A percentile compares a stretch with the other conserved stretches of the same genome.
phyloP scores from a whole-genome alignment of 2,329 filamentous ascomycete genomes.

The Fusarium penzigii region DNA sequence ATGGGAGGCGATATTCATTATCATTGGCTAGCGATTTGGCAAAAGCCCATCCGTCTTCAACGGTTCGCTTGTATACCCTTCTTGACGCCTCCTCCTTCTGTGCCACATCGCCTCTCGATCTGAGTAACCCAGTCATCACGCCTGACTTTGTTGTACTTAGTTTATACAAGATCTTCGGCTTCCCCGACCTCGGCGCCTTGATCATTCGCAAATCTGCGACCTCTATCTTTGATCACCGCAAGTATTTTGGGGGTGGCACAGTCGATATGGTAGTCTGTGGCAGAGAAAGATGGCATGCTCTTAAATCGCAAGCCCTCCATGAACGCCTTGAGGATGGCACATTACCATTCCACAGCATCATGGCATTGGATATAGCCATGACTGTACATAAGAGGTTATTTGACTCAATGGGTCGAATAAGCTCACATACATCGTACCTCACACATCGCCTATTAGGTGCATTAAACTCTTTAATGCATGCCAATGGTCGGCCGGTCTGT shows the following conservation, averaged over 20 bases:
- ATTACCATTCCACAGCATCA: conserved; percentile 84
- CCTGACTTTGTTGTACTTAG: conserved; percentile 88
- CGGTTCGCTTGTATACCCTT: conserved; percentile 60
- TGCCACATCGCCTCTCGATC: conserved; percentile 74
- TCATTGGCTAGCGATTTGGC: conserved; percentile 62
- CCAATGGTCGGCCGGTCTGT: conserved; percentile 67
- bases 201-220: conserved; percentile 75
- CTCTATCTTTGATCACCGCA: conserved; percentile 63
- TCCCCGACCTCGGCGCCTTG: conserved; percentile 85
- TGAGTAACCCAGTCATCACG: conserved; percentile 59
- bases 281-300: conserved; percentile 81
- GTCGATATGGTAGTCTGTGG: conserved; percentile 83
- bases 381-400: conserved; percentile 69
- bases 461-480: conserved; percentile 64
- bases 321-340: conserved; percentile 90
- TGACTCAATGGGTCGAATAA: conserved; percentile 67
- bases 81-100: conserved; percentile 83
- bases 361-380: conserved; percentile 77
- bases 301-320: conserved; percentile 72
- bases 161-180: conserved; percentile 98
- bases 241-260: conserved; percentile 92
- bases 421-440: conserved; percentile 70
- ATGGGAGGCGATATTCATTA: conserved; percentile 73
- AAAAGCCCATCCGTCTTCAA: conserved; percentile 14
- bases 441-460: conserved; percentile 58